Evolutionary conservation across 345 rosid species (phyloP).

Genomic region (Sisymbrium irio): DNA sequence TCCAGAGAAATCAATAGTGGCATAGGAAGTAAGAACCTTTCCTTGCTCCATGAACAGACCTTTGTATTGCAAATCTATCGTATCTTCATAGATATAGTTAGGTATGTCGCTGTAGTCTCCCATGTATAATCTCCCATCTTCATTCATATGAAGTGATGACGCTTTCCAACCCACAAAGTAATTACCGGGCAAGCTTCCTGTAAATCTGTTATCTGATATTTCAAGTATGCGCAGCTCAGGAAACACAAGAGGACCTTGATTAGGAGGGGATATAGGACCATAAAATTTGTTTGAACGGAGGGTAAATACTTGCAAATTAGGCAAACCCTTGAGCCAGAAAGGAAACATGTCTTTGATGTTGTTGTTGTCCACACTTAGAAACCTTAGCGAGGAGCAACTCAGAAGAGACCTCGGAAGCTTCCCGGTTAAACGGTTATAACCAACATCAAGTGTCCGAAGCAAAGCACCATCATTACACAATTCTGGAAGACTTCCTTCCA

Average conservation of each 20-base stretch:
- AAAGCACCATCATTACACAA: neutral
- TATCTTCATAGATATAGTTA: neutral
- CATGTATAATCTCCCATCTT: neutral
- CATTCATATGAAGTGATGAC: neutral
- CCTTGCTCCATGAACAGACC: constrained; percentile 3
- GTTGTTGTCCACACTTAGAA: constrained; percentile 8
- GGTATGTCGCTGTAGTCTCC: neutral
- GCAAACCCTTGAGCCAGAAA: constrained; percentile 24
- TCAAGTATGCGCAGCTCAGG: neutral
- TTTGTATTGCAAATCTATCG: constrained; percentile 7
- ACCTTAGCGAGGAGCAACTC: neutral
- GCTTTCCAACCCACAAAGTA: constrained; percentile 21
- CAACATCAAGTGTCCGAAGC: neutral
- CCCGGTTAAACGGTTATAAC: neutral
- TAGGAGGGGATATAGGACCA: neutral
- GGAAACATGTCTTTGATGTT: constrained; percentile 16
- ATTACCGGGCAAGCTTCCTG: neutral
- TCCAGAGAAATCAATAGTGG: constrained; percentile 9
- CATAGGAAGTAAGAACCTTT: neutral
- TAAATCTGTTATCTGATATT: neutral
- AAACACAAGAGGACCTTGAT: neutral
- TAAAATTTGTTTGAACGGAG: constrained; percentile 19
- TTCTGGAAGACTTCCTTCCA: constrained; percentile 13
- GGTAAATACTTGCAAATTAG: neutral
- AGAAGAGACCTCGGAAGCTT: constrained; percentile 25